phyloP scores from a whole-genome alignment of 2,329 filamentous ascomycete genomes.

The Phaeosphaeriaceae sp. region DNA sequence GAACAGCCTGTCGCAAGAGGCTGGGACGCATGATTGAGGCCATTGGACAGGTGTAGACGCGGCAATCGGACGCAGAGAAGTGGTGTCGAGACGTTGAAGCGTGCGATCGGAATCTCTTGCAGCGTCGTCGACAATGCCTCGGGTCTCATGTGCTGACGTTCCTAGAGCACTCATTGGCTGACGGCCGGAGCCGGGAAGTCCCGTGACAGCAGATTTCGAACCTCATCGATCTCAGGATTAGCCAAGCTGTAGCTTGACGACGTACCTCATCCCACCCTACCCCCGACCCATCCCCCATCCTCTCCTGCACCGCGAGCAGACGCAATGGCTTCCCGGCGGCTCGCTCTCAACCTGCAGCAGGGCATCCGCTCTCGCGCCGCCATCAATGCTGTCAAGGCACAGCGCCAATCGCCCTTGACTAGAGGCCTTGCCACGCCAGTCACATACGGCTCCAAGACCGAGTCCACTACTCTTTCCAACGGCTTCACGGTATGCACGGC shows the following conservation, averaged over 20 bases:
- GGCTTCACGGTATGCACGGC: constrained; percentile 80
- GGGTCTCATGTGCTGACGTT: constrained; percentile 27
- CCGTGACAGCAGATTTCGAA: constrained; percentile 29
- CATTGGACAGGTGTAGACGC: constrained; percentile 49
- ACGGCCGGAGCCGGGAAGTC: constrained; percentile 25
- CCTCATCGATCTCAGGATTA: constrained; percentile 29
- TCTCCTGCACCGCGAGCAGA: constrained; percentile 35
- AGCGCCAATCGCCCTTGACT: constrained; percentile 67
- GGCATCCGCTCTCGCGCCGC: constrained; percentile 87
- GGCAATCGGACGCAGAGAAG: constrained; percentile 14
- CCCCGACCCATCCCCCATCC: constrained; percentile 33
- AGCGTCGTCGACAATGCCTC: constrained; percentile 26
- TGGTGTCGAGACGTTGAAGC: constrained; percentile 6
- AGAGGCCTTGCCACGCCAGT: constrained; percentile 92
- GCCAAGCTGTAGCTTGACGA: constrained; percentile 35
- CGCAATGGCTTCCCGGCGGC: constrained; percentile 92
- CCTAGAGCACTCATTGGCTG: constrained; percentile 21
- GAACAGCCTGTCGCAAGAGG: constrained; percentile 56
- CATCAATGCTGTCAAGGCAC: constrained; percentile 70
- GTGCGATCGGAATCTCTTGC: neutral
- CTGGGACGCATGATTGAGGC: constrained; percentile 60
- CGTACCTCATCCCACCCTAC: constrained; percentile 31
- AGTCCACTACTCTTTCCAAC: constrained; percentile 96
- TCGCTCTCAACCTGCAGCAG: constrained; percentile 92
- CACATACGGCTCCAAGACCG: constrained; percentile 75